Base-by-base conservation (phyloP, 2,329 filamentous ascomycete species). In the Onygena corvina region DNA sequence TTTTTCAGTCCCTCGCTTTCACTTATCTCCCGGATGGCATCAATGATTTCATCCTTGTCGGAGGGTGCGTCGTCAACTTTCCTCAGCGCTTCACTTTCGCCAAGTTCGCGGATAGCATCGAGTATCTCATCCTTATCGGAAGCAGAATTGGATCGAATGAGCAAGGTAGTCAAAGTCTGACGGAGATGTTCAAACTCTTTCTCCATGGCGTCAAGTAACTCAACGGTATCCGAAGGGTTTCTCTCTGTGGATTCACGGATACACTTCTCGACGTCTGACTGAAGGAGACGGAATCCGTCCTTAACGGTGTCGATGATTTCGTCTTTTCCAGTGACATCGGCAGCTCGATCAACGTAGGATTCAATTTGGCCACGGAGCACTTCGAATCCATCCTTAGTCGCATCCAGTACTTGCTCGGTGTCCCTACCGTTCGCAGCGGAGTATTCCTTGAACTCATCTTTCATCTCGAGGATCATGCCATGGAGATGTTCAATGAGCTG, bases 341-440 rank as follows among this genome's bases (percentile, higher is more conserved):
- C 74, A 5, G 81, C 78, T 42, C 80, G 80, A 58, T 89, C 81
- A 51, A 92, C 80, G 56, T 93, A 94, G 36, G 72, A 73, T 60
- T 94, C 86, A 49, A 96, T 85, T 51, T 94, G 84, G 9, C 72
- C 69, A 8, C 87, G 81, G 4, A 96, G 76, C 56, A 79, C 82
- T 57, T 94, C 87, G 11, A 94, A 75, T 0, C 88, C 88, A 61
- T 94, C 86, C 57, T 87, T 90, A 36, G 93, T 82, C 0, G 87
- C 85, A 63, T 92, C 86, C 3, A 95, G 72, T 9, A 94, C 81
- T 63, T 94, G 86, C 63, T 94, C 88, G 0, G 87, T 90, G 61
- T 92, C 86, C 51, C 81, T 77, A 34, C 84, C 86, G 57, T 81
- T 86, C 53, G 84, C 82, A 2, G 84, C 79, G 16, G 86, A 82